phyloP scores from a whole-genome alignment of 768 basidiomycete genomes.

The Tulasnella sp. region DNA sequence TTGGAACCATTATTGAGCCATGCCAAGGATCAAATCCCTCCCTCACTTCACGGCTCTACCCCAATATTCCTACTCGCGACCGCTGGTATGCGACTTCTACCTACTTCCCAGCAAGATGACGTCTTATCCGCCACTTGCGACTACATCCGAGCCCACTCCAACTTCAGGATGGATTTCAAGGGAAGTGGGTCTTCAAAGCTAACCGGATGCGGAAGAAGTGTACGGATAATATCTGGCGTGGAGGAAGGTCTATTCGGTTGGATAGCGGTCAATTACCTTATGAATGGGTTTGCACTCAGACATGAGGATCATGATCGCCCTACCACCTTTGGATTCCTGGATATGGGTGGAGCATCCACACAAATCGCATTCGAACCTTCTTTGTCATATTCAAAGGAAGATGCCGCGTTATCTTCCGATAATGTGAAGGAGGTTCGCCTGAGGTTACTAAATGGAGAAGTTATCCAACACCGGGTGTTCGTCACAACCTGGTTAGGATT shows the following conservation, averaged over 20 bases:
- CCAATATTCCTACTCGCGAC: constrained; percentile 92
- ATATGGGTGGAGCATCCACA: constrained; percentile 98
- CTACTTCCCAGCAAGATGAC: constrained; percentile 49
- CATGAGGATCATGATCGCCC: constrained; percentile 32
- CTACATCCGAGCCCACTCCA: constrained; percentile 59
- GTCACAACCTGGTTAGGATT: constrained; percentile 99
- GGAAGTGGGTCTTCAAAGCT: constrained; percentile 32
- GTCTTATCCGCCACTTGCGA: constrained; percentile 67
- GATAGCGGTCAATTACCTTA: constrained; percentile 98
- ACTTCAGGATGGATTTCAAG: constrained; percentile 56
- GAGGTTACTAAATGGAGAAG: constrained; percentile 68
- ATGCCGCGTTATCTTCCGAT: constrained; percentile 29
- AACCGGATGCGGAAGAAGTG: constrained; percentile 84
- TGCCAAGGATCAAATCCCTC: constrained; percentile 71
- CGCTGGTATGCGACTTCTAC: constrained; percentile 88
- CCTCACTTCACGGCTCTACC: constrained; percentile 69
- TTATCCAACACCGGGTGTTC: constrained; percentile 84
- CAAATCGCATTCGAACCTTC: constrained; percentile 94
- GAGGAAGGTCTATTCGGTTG: constrained; percentile 98
- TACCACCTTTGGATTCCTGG: constrained; percentile 92
- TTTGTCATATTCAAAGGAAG: constrained; percentile 32
- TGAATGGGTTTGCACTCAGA: constrained; percentile 69
- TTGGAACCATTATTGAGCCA: constrained; percentile 72
- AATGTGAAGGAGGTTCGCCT: constrained; percentile 70
- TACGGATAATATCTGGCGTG: constrained; percentile 91